phyloP scores from a whole-genome alignment of 345 rosid genomes.

The Populus euphratica region DNA sequence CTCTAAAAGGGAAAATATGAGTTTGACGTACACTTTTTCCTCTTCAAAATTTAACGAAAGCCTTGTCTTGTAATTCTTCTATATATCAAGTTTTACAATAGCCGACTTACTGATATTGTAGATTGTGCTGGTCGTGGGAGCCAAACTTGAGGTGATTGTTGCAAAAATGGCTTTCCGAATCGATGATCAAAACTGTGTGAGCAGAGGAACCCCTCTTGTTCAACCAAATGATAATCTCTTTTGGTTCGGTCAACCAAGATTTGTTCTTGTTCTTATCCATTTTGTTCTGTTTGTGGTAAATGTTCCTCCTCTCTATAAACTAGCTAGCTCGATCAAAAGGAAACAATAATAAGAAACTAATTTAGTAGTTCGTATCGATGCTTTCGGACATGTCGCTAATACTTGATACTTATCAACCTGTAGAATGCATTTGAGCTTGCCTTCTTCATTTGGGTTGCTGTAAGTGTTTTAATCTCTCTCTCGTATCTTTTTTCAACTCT shows the following conservation, averaged over 20 bases:
- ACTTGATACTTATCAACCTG: background rate
- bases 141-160: conserved; percentile 2
- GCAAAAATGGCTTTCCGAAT: conserved; percentile 1
- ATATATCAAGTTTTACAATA: background rate
- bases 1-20: background rate
- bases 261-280: conserved; percentile 5
- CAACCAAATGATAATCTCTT: background rate
- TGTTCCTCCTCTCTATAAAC: background rate
- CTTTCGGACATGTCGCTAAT: background rate
- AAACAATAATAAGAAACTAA: too few species aligned
- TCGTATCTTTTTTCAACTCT: background rate
- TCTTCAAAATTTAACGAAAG: too few species aligned
- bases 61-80: background rate
- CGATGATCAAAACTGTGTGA: background rate
- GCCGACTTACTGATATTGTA: background rate
- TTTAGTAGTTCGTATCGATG: background rate
- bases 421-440: conserved; percentile 9
- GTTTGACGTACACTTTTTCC: too few species aligned
- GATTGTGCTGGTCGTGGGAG: background rate
- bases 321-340: background rate
- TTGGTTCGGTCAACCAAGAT: background rate
- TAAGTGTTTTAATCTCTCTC: background rate
- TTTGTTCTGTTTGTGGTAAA: background rate
- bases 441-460: background rate
- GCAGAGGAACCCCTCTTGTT: conserved; percentile 3